These are phyloP conservation scores for Rhynchospora breviuscula DNA, from an alignment of 176 grass and related monocot genomes.

Conservation along the genomic window DNA sequence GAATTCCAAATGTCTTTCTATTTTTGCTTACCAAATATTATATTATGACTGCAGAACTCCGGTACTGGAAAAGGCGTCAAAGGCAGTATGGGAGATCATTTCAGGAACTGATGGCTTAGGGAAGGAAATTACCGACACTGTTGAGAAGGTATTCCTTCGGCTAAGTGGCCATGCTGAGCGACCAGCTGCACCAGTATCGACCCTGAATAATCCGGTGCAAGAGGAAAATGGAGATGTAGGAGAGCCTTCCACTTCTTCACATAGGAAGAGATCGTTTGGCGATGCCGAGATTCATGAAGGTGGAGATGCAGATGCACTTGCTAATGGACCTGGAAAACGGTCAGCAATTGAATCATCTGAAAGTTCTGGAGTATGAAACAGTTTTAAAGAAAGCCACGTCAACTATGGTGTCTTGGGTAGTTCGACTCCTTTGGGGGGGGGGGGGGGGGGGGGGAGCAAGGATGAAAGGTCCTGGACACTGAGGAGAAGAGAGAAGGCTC, in stretches of 20 bases:
- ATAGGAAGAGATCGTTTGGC: conserved; percentile 15
- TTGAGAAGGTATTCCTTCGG: conserved; percentile 76
- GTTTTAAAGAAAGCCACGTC: conserved; percentile 50
- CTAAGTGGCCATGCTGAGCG: conserved; percentile 41
- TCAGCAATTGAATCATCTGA: neutral
- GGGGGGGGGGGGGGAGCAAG: conserved; percentile 23
- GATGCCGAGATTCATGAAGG: conserved; percentile 13
- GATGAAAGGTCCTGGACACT: conserved; percentile 44
- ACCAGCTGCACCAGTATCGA: conserved; percentile 26
- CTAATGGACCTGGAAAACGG: conserved; percentile 3
- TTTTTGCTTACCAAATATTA: neutral
- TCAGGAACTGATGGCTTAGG: conserved; percentile 60
- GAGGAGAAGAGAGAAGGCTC: neutral
- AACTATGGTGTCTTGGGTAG: conserved; percentile 44
- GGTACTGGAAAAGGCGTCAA: conserved; percentile 90
- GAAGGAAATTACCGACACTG: conserved; percentile 71
- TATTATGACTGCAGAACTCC: conserved; percentile 55
- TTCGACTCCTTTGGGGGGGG: conserved; percentile 25
- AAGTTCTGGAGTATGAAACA: neutral
- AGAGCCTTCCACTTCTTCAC: conserved; percentile 11
- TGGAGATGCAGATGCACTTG: neutral
- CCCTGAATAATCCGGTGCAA: neutral
- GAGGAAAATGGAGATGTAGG: conserved; percentile 14
- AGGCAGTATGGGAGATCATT: conserved; percentile 92
- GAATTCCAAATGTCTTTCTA: neutral